phyloP scores from a whole-genome alignment of 2,329 filamentous ascomycete species.

The Aspergillus flavus region DNA sequence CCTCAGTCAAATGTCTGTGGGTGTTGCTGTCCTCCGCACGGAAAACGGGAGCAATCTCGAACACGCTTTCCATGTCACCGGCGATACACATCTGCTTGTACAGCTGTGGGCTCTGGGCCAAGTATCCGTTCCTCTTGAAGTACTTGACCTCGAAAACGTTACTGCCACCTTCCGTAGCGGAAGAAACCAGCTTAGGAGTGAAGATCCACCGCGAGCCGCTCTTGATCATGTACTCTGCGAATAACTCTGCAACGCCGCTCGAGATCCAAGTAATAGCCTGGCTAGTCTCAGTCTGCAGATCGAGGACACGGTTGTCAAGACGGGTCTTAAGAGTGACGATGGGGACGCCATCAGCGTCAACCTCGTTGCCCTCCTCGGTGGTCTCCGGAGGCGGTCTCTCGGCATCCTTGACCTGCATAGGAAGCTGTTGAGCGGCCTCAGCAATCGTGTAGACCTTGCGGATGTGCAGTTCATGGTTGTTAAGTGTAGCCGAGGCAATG shows the following conservation, averaged over 20 bases:
- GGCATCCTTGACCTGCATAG: conserved; percentile 61
- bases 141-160: conserved; percentile 91
- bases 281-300: conserved; percentile 87
- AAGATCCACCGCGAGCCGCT: conserved; percentile 82
- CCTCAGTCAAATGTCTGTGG: conserved; percentile 66
- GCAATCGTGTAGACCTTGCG: conserved; percentile 80
- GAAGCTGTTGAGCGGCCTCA: conserved; percentile 61
- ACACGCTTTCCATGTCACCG: conserved; percentile 64
- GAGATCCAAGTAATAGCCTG: conserved; percentile 80
- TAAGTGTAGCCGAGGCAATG: conserved; percentile 83
- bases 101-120: conserved; percentile 67
- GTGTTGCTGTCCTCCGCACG: conserved; percentile 70
- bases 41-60: conserved; percentile 68
- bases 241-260: conserved; percentile 68
- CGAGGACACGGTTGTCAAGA: conserved; percentile 88
- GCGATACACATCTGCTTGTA: conserved; percentile 72
- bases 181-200: conserved; percentile 84
- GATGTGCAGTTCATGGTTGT: conserved; percentile 83
- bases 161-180: conserved; percentile 87
- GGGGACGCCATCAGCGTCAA: conserved; percentile 60
- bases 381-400: conserved; percentile 50
- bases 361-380: conserved; percentile 49
- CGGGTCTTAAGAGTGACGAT: conserved; percentile 81
- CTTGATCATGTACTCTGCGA: conserved; percentile 75
- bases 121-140: conserved; percentile 77